Evolutionary conservation across 306 rosid species (phyloP).

Genomic region (Leucaena leucocephala): DNA sequence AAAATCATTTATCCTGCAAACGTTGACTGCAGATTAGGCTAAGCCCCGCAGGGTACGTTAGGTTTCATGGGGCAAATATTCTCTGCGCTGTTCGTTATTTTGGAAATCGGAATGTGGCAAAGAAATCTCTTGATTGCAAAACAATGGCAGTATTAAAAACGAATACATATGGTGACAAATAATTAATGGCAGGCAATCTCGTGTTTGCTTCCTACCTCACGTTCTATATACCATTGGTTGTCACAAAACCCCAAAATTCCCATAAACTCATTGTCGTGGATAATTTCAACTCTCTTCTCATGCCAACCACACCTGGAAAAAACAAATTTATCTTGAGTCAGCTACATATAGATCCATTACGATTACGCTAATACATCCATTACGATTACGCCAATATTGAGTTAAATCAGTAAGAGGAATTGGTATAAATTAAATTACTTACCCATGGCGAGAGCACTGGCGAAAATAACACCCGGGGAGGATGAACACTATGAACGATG

Average conservation of each 20-base stretch:
- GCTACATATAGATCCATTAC: not conserved
- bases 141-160: not conserved
- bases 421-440: not conserved
- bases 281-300: constrained; percentile 67
- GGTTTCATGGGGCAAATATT: not conserved
- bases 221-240: constrained; percentile 46
- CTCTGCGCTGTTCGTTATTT: not conserved
- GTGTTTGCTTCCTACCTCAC: not conserved
- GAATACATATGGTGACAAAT: not conserved
- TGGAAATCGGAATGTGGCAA: not conserved
- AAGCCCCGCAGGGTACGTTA: not conserved
- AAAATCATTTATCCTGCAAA: not conserved
- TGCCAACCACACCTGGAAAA: constrained; percentile 68
- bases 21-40: not conserved
- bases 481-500: constrained; percentile 78
- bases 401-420: too few relatives aligned
- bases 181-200: not conserved
- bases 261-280: constrained; percentile 76
- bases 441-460: constrained; percentile 92
- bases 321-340: not conserved
- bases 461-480: constrained; percentile 88
- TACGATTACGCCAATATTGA: not conserved
- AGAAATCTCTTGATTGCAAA: not conserved
- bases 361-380: not conserved
- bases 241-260: constrained; percentile 79